Conservation (phyloP, 306 rosid species). For the Rosa lucieae region DNA sequence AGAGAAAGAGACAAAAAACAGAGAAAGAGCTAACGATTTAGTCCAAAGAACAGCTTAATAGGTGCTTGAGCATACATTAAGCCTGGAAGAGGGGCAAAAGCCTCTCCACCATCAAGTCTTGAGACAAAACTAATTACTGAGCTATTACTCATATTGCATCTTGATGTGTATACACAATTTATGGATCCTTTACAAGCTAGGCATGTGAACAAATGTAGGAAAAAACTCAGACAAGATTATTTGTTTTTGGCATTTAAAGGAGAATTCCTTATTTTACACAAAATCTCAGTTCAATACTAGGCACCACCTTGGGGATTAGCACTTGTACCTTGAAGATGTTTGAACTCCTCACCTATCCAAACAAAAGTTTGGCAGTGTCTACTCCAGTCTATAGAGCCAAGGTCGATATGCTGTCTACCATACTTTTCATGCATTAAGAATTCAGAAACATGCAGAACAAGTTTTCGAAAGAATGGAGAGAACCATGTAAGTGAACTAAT, state of each 20-base stretch:
- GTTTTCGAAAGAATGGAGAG: not conserved
- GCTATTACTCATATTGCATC: not conserved
- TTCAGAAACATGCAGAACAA: not conserved
- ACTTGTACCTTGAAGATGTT: slow-evolving; percentile 6
- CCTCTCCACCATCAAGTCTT: slow-evolving; percentile 3
- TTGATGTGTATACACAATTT: not conserved
- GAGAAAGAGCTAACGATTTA: slow-evolving; percentile 10
- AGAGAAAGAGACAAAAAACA: not conserved
- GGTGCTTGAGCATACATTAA: slow-evolving; percentile 5
- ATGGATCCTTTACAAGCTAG: not conserved
- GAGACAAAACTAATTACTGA: not conserved
- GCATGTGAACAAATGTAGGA: not conserved
- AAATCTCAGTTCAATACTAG: not conserved
- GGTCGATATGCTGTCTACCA: slow-evolving; percentile 8
- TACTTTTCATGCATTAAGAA: not conserved
- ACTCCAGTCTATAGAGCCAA: not conserved
- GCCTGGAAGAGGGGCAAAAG: slow-evolving; percentile 12
- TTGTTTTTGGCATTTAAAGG: not conserved
- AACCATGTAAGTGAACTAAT: not conserved
- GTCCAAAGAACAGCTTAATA: slow-evolving; percentile 3
- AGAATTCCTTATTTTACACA: not conserved
- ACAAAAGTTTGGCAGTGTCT: slow-evolving; percentile 4
- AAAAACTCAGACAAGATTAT: not conserved
- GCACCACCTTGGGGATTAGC: not conserved
- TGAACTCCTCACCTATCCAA: not conserved